A percentile compares a stretch with the other conserved stretches of the same genome.
Evolutionary conservation across 2,329 filamentous ascomycete species (phyloP).

Genomic region (Sporothrix mexicana): DNA sequence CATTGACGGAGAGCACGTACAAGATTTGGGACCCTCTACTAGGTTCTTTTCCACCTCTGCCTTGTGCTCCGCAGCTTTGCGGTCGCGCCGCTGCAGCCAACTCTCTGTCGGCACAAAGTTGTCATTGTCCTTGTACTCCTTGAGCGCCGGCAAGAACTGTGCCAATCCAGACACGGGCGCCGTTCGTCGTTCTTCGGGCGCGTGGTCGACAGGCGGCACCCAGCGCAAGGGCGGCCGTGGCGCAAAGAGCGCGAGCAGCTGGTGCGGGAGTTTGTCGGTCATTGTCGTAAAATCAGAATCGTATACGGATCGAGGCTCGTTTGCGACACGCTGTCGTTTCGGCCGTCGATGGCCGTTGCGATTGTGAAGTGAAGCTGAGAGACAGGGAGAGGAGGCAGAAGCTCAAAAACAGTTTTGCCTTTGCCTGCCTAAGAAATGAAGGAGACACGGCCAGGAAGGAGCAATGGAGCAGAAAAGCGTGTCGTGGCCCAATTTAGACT

Average conservation of each 20-base stretch:
- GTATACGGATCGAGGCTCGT: no score
- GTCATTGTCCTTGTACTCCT: conserved; percentile 79
- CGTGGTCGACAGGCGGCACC: conserved; percentile 80
- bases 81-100: conserved; percentile 87
- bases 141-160: conserved; percentile 73
- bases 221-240: conserved; percentile 90
- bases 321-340: background rate
- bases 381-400: background rate
- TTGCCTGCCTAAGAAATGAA: conserved; percentile 28
- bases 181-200: conserved; percentile 81
- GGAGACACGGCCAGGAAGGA: conserved; percentile 24
- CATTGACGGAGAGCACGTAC: conserved; percentile 50
- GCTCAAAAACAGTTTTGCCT: conserved; percentile 27
- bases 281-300: conserved; percentile 54
- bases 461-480: conserved; percentile 23
- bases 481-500: conserved; percentile 11
- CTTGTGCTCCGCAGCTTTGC: conserved; percentile 81
- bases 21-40: conserved; percentile 68
- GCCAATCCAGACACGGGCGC: conserved; percentile 75
- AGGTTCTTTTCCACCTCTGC: conserved; percentile 67
- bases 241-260: conserved; percentile 91
- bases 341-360: conserved; percentile 18
- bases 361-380: conserved; percentile 8
- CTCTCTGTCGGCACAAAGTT: conserved; percentile 84
- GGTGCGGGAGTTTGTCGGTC: conserved; percentile 95